A percentile compares a stretch with the other conserved stretches of the same genome.
phyloP scores from a whole-genome alignment of 805 yeast species.

The Teunomyces tritomae region DNA sequence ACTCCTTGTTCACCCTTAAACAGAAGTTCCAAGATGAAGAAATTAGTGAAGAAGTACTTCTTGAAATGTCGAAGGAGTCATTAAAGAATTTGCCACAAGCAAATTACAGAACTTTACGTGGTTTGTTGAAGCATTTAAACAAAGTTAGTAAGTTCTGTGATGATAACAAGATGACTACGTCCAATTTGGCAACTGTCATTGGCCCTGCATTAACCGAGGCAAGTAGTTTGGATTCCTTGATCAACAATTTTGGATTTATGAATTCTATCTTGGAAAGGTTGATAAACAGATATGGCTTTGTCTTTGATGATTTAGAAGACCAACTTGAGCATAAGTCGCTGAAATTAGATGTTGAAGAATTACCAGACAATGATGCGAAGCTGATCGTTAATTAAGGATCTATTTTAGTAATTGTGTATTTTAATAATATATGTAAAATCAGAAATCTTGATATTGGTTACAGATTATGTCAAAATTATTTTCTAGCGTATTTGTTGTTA shows the following conservation, averaged over 20 bases:
- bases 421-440: background rate
- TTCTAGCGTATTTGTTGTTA: background rate
- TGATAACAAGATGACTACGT: slow-evolving; percentile 80
- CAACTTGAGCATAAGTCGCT: background rate
- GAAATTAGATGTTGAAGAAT: background rate
- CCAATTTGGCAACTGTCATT: slow-evolving; percentile 87
- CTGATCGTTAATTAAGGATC: background rate
- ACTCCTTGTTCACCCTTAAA: slow-evolving; percentile 47
- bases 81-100: slow-evolving; percentile 53
- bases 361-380: background rate
- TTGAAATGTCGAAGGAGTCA: slow-evolving; percentile 25
- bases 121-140: slow-evolving; percentile 67
- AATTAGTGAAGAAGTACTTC: slow-evolving; percentile 9
- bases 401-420: background rate
- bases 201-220: slow-evolving; percentile 62
- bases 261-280: slow-evolving; percentile 51
- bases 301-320: slow-evolving; percentile 27
- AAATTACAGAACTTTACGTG: slow-evolving; percentile 66
- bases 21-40: slow-evolving; percentile 15
- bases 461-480: background rate
- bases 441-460: background rate
- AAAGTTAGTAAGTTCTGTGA: slow-evolving; percentile 65
- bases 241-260: slow-evolving; percentile 53
- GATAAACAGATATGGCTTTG: slow-evolving; percentile 40
- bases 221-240: slow-evolving; percentile 44